These are phyloP conservation scores for Sporothrix luriei DNA, from an alignment of 2,329 filamentous ascomycete genomes.

Conservation along the genomic window DNA sequence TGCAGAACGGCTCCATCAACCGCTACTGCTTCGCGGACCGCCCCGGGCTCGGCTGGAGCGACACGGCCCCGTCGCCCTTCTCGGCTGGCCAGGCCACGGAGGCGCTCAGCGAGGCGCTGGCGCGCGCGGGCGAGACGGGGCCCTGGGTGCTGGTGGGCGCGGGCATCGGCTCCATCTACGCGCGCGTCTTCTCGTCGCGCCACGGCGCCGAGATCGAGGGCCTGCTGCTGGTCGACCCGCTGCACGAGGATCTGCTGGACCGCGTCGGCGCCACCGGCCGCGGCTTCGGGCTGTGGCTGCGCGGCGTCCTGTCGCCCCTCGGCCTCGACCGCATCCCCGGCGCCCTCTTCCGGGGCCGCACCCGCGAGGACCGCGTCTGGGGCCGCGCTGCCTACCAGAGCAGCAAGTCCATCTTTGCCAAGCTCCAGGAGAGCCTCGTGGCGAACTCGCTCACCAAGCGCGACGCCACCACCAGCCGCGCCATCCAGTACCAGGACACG, in stretches of 20 bases:
- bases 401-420: conserved; percentile 84
- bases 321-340: conserved; percentile 79
- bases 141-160: conserved; percentile 88
- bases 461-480: conserved; percentile 75
- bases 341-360: conserved; percentile 79
- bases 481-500: conserved; percentile 75
- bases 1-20: conserved; percentile 77
- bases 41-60: conserved; percentile 82
- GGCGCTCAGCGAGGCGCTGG: conserved; percentile 82
- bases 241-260: conserved; percentile 83
- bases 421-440: conserved; percentile 89
- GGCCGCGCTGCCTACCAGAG: conserved; percentile 76
- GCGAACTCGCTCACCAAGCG: conserved; percentile 81
- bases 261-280: conserved; percentile 66
- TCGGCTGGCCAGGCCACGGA: conserved; percentile 93
- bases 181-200: conserved; percentile 85
- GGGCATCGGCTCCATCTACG: conserved; percentile 85
- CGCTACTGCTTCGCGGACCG: conserved; percentile 96
- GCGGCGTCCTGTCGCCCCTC: conserved; percentile 82
- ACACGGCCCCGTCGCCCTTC: conserved; percentile 90
- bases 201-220: conserved; percentile 75
- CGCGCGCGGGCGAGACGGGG: conserved; percentile 75
- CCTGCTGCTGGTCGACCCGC: conserved; percentile 80
- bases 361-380: conserved; percentile 80
- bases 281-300: conserved; percentile 84